phyloP scores from a whole-genome alignment of 306 rosid species.

The Gleditsia sinensis region DNA sequence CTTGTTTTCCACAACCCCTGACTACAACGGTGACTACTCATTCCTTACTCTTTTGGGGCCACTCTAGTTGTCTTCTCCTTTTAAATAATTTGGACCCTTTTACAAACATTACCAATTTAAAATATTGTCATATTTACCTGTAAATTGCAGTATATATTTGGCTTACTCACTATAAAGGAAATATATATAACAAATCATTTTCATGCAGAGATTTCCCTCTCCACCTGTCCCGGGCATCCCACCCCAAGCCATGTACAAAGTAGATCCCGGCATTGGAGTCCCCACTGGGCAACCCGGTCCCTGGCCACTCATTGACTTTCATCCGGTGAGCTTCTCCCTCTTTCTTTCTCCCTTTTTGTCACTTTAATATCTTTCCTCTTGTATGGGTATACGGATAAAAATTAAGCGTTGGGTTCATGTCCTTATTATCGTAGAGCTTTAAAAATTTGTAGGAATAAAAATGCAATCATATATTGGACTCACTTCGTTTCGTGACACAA shows the following conservation, averaged over 20 bases:
- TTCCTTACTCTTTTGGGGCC: conserved; percentile 47
- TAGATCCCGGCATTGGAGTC: conserved; percentile 47
- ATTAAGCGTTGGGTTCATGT: too few species aligned
- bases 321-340: conserved; percentile 54
- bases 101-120: background rate
- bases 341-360: background rate
- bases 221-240: conserved; percentile 63
- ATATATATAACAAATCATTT: background rate
- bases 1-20: conserved; percentile 64
- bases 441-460: too few species aligned
- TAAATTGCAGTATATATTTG: background rate
- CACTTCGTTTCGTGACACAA: too few species aligned
- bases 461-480: too few species aligned
- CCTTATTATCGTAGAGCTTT: too few species aligned
- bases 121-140: conserved; percentile 20
- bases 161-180: background rate
- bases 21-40: conserved; percentile 47
- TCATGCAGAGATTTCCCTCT: conserved; percentile 61
- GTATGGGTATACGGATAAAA: background rate
- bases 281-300: conserved; percentile 35
- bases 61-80: conserved; percentile 36
- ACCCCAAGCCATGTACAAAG: conserved; percentile 64
- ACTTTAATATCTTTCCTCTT: background rate
- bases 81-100: conserved; percentile 31
- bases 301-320: conserved; percentile 53